Conservation (phyloP, 2,329 filamentous ascomycete genomes). For the Fusarium nematophilum region DNA sequence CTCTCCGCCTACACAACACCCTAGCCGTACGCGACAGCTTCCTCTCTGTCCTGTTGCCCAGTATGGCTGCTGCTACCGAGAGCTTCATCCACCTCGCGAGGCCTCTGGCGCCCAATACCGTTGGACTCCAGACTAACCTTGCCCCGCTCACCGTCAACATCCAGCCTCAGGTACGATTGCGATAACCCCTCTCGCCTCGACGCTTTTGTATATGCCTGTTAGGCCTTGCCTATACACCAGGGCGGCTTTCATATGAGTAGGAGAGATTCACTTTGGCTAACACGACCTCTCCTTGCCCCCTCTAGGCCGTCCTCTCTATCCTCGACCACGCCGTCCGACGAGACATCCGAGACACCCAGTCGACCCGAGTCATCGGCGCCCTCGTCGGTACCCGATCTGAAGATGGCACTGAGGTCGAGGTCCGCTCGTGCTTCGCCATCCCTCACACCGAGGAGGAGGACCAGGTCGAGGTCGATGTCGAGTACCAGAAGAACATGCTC, state of each 20-base stretch:
- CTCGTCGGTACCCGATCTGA: constrained; percentile 93
- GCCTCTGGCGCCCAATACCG: constrained; percentile 84
- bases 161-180: constrained; percentile 84
- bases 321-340: constrained; percentile 94
- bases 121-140: constrained; percentile 85
- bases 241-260: neutral
- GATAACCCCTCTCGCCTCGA: constrained; percentile 27
- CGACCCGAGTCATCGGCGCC: constrained; percentile 96
- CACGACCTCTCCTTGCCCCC: constrained; percentile 2
- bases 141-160: constrained; percentile 94
- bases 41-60: constrained; percentile 56
- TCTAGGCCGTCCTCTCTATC: constrained; percentile 78
- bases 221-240: neutral
- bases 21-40: constrained; percentile 32
- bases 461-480: constrained; percentile 99
- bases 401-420: constrained; percentile 96
- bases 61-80: constrained; percentile 82
- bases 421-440: constrained; percentile 96
- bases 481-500: constrained; percentile 99
- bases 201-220: constrained; percentile 8
- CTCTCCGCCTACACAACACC: constrained; percentile 32
- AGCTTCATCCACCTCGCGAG: constrained; percentile 95
- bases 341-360: constrained; percentile 79
- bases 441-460: constrained; percentile 98
- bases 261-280: constrained; percentile 19